Evolutionary conservation across 1,284 basidiomycete species (phyloP), one percentile per base, ranked within the genome.

Genomic region (Apiotrichum gracile): DNA sequence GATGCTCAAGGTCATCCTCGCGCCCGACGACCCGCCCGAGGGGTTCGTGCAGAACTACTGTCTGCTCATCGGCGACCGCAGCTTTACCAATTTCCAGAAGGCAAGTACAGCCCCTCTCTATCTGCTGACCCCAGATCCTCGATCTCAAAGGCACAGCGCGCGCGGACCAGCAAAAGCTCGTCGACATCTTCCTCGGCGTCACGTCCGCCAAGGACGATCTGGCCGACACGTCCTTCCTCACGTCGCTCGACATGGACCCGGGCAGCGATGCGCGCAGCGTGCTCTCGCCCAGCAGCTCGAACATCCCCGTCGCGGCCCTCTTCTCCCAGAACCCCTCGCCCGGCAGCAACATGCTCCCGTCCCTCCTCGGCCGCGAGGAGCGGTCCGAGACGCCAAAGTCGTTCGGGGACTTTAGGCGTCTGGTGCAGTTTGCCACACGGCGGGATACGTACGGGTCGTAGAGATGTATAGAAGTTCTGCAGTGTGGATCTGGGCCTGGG

Each of bases 41-140:
- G 90, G 87, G 4, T 97, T 97, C 68, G 90, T 97, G 53, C 80
- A 92, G 52, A 94, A 94, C 67, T 96, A 97, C 67, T 91, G 89
- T 13, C 80, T 96, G 24, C 80, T 94, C 50, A 88, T 97, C 57
- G 90, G 89, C 22, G 92, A 96, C 74, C 85, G 86, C 16, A 91
- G 89, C 1, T 92, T 92, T 73, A 87, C 86, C 25, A 96, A 97
- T 74, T 97, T 97, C 77, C 96, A 98, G 79, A 99, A 99, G 82
- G 90, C 88, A 27, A 48, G 57, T 52, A 7, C 13, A 21, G 31
- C 26, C 35, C 46, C 49, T 34, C 25, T 3, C 5, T 19, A 1
- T 14, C 29, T n/a, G 22, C 47, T 49, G 21, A 49, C 35, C 16
- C n/a, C 61, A 92, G 90, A 87, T 94, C 52, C 82, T 98, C 25